Evolutionary conservation across 257 asterid species (phyloP).

Genomic region (Solanum gandarillasii): DNA sequence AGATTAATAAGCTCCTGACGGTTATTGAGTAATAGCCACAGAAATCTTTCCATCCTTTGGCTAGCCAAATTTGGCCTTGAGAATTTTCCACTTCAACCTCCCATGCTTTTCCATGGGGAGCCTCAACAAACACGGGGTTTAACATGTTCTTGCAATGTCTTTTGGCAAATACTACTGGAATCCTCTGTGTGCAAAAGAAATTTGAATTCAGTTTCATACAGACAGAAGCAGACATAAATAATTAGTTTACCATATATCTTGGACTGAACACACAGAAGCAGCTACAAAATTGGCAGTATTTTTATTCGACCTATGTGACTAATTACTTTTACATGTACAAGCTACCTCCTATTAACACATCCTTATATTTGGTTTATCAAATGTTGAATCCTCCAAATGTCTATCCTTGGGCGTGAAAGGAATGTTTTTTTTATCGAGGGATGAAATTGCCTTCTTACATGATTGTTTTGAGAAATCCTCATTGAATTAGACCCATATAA

Average conservation of each 20-base stretch:
- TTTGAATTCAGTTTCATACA: background rate
- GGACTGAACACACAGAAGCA: too few relatives aligned
- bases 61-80: conserved; percentile 14
- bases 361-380: too few relatives aligned
- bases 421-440: too few relatives aligned
- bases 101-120: conserved; percentile 14
- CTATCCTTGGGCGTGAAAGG: too few relatives aligned
- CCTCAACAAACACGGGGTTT: conserved; percentile 11
- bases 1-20: background rate
- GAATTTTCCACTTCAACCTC: conserved; percentile 10
- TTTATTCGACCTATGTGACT: background rate
- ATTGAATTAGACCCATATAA: too few relatives aligned
- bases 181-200: conserved; percentile 4
- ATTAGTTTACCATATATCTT: background rate
- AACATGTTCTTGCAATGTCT: conserved; percentile 9
- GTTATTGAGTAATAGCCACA: background rate
- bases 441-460: too few relatives aligned
- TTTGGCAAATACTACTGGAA: conserved; percentile 18
- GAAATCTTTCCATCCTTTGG: conserved; percentile 13
- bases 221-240: background rate
- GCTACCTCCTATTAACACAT: too few relatives aligned
- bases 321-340: too few relatives aligned
- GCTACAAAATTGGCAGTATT: background rate
- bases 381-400: too few relatives aligned
- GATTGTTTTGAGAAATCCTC: too few relatives aligned